A percentile compares a stretch with the other conserved stretches of the same genome.
phyloP scores from a whole-genome alignment of 2,329 filamentous ascomycete species.

The Alternaria incomplexa region DNA sequence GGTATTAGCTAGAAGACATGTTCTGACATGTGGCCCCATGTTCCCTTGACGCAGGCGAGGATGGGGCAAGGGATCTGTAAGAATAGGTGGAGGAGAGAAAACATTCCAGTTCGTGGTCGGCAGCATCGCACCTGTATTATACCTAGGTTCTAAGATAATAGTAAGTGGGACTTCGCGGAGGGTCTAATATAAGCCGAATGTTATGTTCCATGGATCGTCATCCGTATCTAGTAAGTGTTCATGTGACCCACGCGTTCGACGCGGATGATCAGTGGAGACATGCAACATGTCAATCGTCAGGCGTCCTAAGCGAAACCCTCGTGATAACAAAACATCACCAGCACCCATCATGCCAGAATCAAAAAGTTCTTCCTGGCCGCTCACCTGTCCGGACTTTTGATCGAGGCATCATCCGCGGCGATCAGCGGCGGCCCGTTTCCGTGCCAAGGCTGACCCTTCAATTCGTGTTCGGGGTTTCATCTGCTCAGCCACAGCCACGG shows the following conservation, averaged over 20 bases:
- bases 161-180: neutral
- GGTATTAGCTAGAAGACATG: conserved; percentile 42
- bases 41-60: conserved; percentile 27
- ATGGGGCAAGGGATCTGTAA: neutral
- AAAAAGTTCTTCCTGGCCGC: neutral
- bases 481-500: conserved; percentile 17
- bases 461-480: conserved; percentile 19
- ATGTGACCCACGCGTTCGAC: neutral
- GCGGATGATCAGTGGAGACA: conserved; percentile 1
- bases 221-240: neutral
- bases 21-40: conserved; percentile 47
- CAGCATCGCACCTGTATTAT: neutral
- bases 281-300: neutral
- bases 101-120: neutral
- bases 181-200: neutral
- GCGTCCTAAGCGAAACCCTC: neutral
- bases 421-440: conserved; percentile 13
- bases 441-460: conserved; percentile 9
- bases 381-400: neutral
- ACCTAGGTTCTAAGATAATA: neutral
- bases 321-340: neutral
- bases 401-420: neutral
- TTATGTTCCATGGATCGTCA: neutral
- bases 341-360: neutral
- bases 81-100: neutral